These are phyloP conservation scores for Elaphomyces granulatus DNA, from an alignment of 495 filamentous ascomycete genomes.

Conservation along the genomic window DNA sequence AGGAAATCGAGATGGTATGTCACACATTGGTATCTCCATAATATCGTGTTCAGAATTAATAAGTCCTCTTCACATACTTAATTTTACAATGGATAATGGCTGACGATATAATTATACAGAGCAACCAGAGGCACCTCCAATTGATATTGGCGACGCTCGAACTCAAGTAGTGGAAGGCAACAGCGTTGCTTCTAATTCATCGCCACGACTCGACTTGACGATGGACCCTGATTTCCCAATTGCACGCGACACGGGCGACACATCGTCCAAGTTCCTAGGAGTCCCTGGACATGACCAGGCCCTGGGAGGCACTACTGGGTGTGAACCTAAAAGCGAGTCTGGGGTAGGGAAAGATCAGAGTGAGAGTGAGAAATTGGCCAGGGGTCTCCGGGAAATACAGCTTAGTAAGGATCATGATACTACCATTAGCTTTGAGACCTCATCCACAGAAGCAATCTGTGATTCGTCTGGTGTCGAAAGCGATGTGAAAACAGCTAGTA, in stretches of 20 bases:
- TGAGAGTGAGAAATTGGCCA: slow-evolving; percentile 5
- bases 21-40: not conserved
- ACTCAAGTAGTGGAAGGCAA: not conserved
- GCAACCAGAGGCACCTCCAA: no score
- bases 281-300: slow-evolving; percentile 1
- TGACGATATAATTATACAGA: slow-evolving; percentile 1
- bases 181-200: not conserved
- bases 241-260: not conserved
- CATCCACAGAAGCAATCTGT: no score
- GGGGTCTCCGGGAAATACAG: not conserved
- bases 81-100: not conserved
- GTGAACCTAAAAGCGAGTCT: no score
- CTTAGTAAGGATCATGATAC: not conserved
- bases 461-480: no score
- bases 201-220: not conserved
- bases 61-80: not conserved
- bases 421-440: not conserved
- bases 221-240: slow-evolving; percentile 2
- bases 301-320: slow-evolving; percentile 2
- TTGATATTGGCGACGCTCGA: no score
- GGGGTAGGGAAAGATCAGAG: slow-evolving; percentile 1
- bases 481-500: not conserved
- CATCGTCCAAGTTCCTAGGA: not conserved
- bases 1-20: slow-evolving; percentile 30
- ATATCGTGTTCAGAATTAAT: not conserved